phyloP scores from a whole-genome alignment of 2,329 filamentous ascomycete genomes.

The Fusarium zealandicum region DNA sequence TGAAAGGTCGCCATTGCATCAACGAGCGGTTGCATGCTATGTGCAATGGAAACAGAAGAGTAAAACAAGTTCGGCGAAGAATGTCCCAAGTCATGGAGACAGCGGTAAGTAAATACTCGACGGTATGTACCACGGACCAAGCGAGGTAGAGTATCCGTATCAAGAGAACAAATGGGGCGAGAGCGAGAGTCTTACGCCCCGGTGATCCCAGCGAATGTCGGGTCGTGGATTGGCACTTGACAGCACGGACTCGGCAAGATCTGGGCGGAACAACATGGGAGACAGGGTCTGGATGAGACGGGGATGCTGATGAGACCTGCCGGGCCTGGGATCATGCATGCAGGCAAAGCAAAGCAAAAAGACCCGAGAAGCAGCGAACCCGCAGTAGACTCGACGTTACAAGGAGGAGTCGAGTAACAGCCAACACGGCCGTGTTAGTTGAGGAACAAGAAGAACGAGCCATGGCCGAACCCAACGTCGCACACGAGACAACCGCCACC shows the following conservation, averaged over 20 bases:
- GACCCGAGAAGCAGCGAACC: conserved; percentile 11
- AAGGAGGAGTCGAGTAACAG: conserved; percentile 23
- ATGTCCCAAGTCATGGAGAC: conserved; percentile 30
- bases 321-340: conserved; percentile 15
- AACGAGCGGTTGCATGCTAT: conserved; percentile 59
- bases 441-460: neutral
- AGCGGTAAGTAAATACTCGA: conserved; percentile 39
- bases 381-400: conserved; percentile 24
- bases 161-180: conserved; percentile 26
- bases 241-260: conserved; percentile 25
- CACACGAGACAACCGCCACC: conserved; percentile 36
- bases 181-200: conserved; percentile 37
- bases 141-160: conserved; percentile 19
- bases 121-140: conserved; percentile 12
- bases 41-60: conserved; percentile 25
- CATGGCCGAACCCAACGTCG: conserved; percentile 34
- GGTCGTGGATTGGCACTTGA: conserved; percentile 17
- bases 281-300: conserved; percentile 16
- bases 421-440: conserved; percentile 12
- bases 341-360: conserved; percentile 7
- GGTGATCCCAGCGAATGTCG: conserved; percentile 33
- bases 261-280: conserved; percentile 24
- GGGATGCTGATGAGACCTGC: conserved; percentile 33
- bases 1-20: conserved; percentile 65
- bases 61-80: neutral